Base-by-base conservation (phyloP, 1,139 yeast species). In the Geotrichum bryndzae region DNA sequence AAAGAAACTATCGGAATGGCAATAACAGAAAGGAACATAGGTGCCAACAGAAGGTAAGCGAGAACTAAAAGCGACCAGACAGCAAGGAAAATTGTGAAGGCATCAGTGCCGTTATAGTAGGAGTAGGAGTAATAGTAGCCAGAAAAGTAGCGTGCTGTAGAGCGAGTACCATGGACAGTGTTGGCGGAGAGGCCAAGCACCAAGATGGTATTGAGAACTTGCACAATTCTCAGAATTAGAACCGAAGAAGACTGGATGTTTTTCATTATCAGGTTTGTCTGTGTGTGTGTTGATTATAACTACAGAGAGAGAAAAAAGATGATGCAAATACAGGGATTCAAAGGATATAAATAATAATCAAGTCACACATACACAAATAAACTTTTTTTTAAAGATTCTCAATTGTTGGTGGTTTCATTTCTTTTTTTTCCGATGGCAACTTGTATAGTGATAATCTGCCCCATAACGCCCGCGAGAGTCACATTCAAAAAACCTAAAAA, bases 21-120 rank as follows among this genome's bases (percentile, higher is more conserved):
- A 18, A 55, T n/a, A 15, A 23, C 52, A 3, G 61, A 18, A 10
- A 41, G 8, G 18, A 33, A 25, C 7, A 22, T 18, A 2, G 60
- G 55, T 1, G 57, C 50, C 10, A 52, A 15, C 10, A 59, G 5
- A 15, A 59, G 33, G 29, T 56, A 60, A 22, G 58, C 48, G 22
- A 61, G 13, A 35, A 54, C 48, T n/a, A 67, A 52, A 27, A 67
- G 41, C 31, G 66, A 53, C 65, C 65, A 65, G 27, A 64, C 56
- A 11, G 62, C 29, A 51, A 51, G 50, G 46, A 66, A 66, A 35
- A 65, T 46, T 27, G 64, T 60, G 55, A 53, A 66, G 31, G 57
- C 61, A 51, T 60, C 66, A 23, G 59, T 51, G 52, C 35, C 25
- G 29, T 22, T 25, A 45, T 57, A 52, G 50, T 23, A 35, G 35